Conservation (phyloP, 148 eudicot species). For the Camellia lanceoleosa region DNA sequence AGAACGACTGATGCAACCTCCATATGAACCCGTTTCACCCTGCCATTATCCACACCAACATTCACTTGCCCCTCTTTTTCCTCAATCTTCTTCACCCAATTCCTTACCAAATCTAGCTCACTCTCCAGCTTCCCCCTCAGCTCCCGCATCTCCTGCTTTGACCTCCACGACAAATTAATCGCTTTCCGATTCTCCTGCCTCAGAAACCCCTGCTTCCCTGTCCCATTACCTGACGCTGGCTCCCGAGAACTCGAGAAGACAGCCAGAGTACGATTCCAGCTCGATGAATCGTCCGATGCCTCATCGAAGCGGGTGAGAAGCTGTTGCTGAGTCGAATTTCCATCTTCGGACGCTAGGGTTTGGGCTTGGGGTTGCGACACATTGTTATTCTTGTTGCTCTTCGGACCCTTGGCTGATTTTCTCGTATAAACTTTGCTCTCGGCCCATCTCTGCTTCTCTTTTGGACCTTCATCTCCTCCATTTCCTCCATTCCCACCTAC, state of each 20-base stretch:
- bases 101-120: conserved; percentile 67
- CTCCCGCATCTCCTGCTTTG: conserved; percentile 72
- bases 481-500: conserved; percentile 31
- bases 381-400: conserved; percentile 22
- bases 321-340: conserved; percentile 22
- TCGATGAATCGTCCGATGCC: conserved; percentile 36
- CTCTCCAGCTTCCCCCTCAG: conserved; percentile 60
- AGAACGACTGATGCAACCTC: conserved; percentile 47
- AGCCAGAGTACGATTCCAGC: conserved; percentile 29
- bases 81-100: conserved; percentile 65
- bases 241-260: not conserved
- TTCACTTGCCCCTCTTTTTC: conserved; percentile 31
- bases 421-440: conserved; percentile 57
- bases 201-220: conserved; percentile 33
- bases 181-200: conserved; percentile 49
- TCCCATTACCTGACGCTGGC: conserved; percentile 29
- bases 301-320: conserved; percentile 30
- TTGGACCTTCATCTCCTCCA: conserved; percentile 35
- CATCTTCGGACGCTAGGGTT: conserved; percentile 26
- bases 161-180: conserved; percentile 53
- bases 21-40: conserved; percentile 44
- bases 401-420: conserved; percentile 55
- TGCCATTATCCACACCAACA: conserved; percentile 33
- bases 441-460: conserved; percentile 39
- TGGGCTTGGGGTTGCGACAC: conserved; percentile 12